A percentile compares a stretch with the other conserved stretches of the same genome.
Evolutionary conservation across 768 basidiomycete species (phyloP).

Genomic region (Termitomyces sp.): DNA sequence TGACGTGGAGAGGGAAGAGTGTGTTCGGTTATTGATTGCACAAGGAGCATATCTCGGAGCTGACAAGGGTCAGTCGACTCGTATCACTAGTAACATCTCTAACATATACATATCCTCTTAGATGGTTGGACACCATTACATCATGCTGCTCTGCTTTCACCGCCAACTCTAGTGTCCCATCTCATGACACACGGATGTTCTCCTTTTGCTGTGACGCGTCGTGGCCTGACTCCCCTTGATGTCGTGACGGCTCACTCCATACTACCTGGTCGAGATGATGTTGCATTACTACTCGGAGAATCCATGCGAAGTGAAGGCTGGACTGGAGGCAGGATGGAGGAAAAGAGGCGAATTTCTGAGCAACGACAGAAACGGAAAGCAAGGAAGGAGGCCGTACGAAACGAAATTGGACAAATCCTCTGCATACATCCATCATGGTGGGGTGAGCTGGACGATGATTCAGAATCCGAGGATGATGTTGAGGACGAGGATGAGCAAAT

Average conservation of each 20-base stretch:
- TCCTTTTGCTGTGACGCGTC: constrained; percentile 69
- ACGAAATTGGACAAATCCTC: constrained; percentile 54
- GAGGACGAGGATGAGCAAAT: constrained; percentile 40
- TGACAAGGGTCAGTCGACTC: constrained; percentile 54
- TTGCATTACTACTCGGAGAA: constrained; percentile 83
- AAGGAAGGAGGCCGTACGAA: constrained; percentile 51
- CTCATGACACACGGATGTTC: constrained; percentile 92
- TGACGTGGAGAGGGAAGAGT: constrained; percentile 89
- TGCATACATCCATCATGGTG: constrained; percentile 64
- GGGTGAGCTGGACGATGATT: constrained; percentile 46
- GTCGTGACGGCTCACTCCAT: constrained; percentile 82
- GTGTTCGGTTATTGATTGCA: constrained; percentile 71
- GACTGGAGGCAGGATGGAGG: constrained; percentile 75
- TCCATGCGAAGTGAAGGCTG: constrained; percentile 85
- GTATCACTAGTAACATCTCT: background rate
- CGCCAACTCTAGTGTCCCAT: constrained; percentile 88
- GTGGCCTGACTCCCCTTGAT: constrained; percentile 83
- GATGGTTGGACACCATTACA: constrained; percentile 96
- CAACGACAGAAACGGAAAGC: constrained; percentile 50
- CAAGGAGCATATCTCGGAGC: constrained; percentile 70
- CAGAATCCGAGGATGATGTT: constrained; percentile 42
- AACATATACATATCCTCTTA: constrained; percentile 25
- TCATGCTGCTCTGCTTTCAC: constrained; percentile 83
- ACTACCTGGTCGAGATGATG: constrained; percentile 79
- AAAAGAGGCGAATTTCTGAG: constrained; percentile 56